Conservation (phyloP, 176 grass and related monocot species). For the Avena eriantha region DNA sequence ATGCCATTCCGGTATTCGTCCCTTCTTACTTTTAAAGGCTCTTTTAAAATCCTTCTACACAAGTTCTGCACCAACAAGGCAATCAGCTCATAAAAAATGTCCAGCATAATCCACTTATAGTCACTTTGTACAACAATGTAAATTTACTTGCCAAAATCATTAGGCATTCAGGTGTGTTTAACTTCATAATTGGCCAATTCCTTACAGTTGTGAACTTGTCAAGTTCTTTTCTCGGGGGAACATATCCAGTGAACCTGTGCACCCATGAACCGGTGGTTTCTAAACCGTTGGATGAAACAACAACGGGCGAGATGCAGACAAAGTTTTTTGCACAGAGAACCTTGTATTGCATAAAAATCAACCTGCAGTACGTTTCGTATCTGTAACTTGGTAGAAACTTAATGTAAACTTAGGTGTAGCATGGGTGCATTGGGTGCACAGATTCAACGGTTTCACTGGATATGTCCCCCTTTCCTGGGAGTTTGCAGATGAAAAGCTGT, state of each 20-base stretch:
- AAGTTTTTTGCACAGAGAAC: no score
- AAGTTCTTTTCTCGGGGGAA: neutral
- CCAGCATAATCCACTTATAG: neutral
- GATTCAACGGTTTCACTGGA: no score
- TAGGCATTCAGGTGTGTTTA: neutral
- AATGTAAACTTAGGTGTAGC: no score
- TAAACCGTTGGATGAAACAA: no score
- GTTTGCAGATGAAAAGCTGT: slow-evolving; percentile 18
- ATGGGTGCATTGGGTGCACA: no score
- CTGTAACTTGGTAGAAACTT: no score
- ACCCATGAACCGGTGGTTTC: no score
- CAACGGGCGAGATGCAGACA: no score
- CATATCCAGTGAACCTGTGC: no score
- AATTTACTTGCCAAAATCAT: slow-evolving; percentile 19
- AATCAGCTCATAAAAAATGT: neutral
- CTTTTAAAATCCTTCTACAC: neutral
- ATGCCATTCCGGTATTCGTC: neutral
- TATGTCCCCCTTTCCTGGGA: neutral
- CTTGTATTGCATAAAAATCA: no score
- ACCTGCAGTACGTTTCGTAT: no score
- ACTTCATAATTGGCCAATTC: neutral
- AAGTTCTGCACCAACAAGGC: neutral
- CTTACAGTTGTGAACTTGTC: slow-evolving; percentile 16
- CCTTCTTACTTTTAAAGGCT: neutral
- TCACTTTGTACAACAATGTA: neutral